Conservation (phyloP, 371 early-diverging fungal species). For the Blastocladiella emersonii region DNA sequence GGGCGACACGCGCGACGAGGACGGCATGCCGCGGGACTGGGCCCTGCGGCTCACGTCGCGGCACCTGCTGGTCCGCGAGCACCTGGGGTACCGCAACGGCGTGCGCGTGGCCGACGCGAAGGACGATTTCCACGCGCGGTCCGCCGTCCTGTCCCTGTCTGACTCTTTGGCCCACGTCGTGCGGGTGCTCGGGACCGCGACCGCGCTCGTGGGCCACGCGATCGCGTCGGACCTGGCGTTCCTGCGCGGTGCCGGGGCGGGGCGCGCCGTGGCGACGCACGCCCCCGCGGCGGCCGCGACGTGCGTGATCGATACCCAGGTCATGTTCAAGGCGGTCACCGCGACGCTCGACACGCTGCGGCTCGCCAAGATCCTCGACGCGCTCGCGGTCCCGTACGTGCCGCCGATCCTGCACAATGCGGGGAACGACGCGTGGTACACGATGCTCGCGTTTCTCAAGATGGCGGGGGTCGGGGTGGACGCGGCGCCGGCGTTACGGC, state of each 20-base stretch:
- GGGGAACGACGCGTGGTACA: neutral
- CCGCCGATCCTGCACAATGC: neutral
- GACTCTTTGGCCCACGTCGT: neutral
- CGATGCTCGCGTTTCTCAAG: neutral
- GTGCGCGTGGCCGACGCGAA: conserved; percentile 1
- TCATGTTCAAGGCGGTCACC: neutral
- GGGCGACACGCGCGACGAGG: no score
- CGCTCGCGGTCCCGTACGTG: neutral
- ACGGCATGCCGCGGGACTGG: no score
- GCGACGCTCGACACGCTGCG: neutral
- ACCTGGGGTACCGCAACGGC: neutral
- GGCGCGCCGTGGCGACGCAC: no score
- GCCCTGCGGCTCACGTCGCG: no score
- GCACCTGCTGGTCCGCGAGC: neutral
- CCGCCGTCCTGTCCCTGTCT: neutral
- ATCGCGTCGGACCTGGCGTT: neutral
- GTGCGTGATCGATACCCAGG: neutral
- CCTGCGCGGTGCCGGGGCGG: neutral
- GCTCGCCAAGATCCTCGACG: neutral
- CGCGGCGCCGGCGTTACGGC: no score
- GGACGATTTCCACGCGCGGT: neutral
- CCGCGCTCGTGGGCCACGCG: neutral
- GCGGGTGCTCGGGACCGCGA: neutral
- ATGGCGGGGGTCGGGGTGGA: neutral
- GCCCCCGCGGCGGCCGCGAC: neutral